Evolutionary conservation across 2,329 filamentous ascomycete genomes (phyloP).

Genomic region (Xylaria sp.): DNA sequence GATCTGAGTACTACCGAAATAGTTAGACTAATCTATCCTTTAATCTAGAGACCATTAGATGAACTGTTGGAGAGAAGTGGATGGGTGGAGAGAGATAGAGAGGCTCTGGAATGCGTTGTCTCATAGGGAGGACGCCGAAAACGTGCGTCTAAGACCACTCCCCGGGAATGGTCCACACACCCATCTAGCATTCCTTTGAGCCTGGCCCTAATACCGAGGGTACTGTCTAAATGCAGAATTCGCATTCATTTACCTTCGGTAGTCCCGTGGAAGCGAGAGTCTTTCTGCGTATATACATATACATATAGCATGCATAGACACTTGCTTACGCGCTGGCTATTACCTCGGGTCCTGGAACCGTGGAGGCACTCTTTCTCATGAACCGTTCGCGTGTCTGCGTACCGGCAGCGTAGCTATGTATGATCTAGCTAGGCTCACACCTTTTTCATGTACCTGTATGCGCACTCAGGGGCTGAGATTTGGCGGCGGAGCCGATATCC

Average conservation of each 20-base stretch:
- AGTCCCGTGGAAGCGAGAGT: constrained; percentile 1
- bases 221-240: constrained; percentile 40
- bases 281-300: not conserved
- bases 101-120: constrained; percentile 46
- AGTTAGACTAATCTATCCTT: not conserved
- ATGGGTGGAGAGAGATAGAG: not conserved
- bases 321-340: too few relatives aligned
- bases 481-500: not conserved
- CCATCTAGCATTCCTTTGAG: constrained; percentile 46
- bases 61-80: not conserved
- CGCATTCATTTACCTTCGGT: constrained; percentile 8
- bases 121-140: constrained; percentile 42
- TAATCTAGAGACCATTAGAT: constrained; percentile 28
- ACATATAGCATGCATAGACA: too few relatives aligned
- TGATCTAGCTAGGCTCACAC: constrained; percentile 11
- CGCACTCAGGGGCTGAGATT: too few relatives aligned
- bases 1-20: constrained; percentile 7
- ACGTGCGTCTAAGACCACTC: constrained; percentile 41
- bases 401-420: not conserved
- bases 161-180: constrained; percentile 37
- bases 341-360: too few relatives aligned
- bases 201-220: constrained; percentile 25
- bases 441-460: not conserved
- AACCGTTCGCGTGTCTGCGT: not conserved
- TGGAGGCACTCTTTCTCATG: not conserved